Evolutionary conservation across 2,329 filamentous ascomycete species (phyloP).

Genomic region (Coniella vitis): DNA sequence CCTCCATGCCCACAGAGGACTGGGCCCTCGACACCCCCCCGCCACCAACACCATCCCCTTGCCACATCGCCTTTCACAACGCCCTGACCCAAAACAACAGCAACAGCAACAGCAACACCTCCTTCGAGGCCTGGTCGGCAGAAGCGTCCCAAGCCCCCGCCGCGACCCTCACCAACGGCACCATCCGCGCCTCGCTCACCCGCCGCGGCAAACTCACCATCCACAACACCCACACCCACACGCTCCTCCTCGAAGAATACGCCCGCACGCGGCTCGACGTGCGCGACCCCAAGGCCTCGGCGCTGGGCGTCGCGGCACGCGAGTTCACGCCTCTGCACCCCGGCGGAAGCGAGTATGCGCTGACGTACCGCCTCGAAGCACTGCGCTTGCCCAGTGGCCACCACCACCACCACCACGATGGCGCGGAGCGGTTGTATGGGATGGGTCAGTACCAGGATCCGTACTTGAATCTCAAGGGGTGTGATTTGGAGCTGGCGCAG

Average conservation of each 20-base stretch:
- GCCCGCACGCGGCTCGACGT: conserved; percentile 42
- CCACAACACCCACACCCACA: conserved; percentile 32
- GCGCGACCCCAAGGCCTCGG: conserved; percentile 51
- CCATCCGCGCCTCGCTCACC: conserved; percentile 39
- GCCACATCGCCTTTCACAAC: too few species aligned
- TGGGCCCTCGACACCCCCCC: conserved; percentile 32
- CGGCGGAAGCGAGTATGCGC: conserved; percentile 44
- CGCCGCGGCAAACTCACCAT: conserved; percentile 44
- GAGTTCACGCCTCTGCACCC: conserved; percentile 44
- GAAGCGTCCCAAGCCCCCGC: too few species aligned
- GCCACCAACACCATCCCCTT: conserved; percentile 13
- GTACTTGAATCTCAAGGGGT: conserved; percentile 54
- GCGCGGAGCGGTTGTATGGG: conserved; percentile 60
- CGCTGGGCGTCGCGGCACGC: conserved; percentile 48
- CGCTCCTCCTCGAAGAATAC: conserved; percentile 46
- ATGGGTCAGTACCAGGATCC: conserved; percentile 66
- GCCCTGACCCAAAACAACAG: too few species aligned
- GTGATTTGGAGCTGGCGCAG: conserved; percentile 57
- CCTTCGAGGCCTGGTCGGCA: too few species aligned
- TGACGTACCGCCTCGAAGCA: conserved; percentile 54
- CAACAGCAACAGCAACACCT: too few species aligned
- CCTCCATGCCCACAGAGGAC: conserved; percentile 28
- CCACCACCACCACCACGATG: too few species aligned
- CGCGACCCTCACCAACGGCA: conserved; percentile 40
- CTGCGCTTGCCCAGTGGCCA: conserved; percentile 29